Evolutionary conservation across 768 basidiomycete genomes (phyloP), one percentile per base, ranked within the genome.

Genomic region (Serendipita sp.): DNA sequence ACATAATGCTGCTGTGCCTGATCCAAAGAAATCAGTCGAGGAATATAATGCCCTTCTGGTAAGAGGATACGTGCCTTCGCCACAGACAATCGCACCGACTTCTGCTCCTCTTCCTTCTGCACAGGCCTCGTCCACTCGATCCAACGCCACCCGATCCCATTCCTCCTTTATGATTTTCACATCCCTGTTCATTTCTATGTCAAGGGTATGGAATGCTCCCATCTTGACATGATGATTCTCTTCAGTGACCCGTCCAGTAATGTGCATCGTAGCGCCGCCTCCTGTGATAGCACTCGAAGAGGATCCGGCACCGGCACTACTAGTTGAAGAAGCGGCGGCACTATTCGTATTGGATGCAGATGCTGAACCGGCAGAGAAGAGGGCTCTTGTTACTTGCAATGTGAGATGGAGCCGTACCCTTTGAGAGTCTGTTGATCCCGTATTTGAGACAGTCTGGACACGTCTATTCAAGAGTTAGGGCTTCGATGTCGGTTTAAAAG

Each of bases 81-180:
- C 95, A 68, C 90, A 91, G 3, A 99, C 91, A 28, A 99, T 81
- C 0, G 96, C 96, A 13, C 90, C 96, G 3, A 99, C 87, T 70
- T 99, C 96, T 3, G 96, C 96, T 0, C 96, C 95, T 69, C 88
- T 79, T 30, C 95, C 96, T n/a, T 92, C 92, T 44, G 89, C 78
- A 64, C 91, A 93, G 23, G 92, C 83, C 67, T 98, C 96, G 63
- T 89, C 79, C 0, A 99, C 83, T 18, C 95, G 79, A 34, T 83
- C 80, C 13, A 87, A 73, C 1, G 93, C 88, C 63, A 99, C 76
- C 66, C 88, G 91, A 71, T 99, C 96, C 96, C 96, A 99, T 15
- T 89, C 89, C 64, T 87, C 83, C 44, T 74, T 99, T 73, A 89
- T 87, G 66, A 99, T 85, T 51, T 90, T 82, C 63, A 99, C 83